A percentile compares a stretch with the other conserved stretches of the same genome.
These are phyloP conservation scores for Silene conica DNA, from an alignment of 148 eudicot species.

Conservation along the genomic window DNA sequence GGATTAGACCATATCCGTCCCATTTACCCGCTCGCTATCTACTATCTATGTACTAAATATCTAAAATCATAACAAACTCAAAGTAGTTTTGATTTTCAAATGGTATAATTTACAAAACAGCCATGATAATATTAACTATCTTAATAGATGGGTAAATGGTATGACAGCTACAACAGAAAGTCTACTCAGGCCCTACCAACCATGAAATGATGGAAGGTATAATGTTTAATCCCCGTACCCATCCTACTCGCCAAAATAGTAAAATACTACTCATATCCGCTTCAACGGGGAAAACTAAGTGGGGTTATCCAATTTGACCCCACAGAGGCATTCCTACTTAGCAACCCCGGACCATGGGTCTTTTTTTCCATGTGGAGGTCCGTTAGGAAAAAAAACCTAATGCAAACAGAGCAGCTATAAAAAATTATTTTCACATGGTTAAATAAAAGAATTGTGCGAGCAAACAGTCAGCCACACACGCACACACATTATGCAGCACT, in stretches of 20 bases:
- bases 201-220: background rate
- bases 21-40: background rate
- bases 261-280: background rate
- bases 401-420: background rate
- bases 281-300: background rate
- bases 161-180: background rate
- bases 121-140: background rate
- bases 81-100: too few relatives aligned
- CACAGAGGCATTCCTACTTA: background rate
- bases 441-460: background rate
- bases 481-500: background rate
- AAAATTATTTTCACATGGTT: background rate
- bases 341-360: background rate
- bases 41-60: background rate
- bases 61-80: background rate
- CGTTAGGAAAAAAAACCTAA: background rate
- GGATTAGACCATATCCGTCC: background rate
- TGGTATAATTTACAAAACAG: too few relatives aligned
- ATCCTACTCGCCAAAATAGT: background rate
- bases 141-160: background rate
- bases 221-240: background rate
- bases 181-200: background rate
- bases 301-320: background rate
- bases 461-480: background rate
- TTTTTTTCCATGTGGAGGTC: background rate